A percentile compares a stretch with the other conserved stretches of the same genome.
Evolutionary conservation across 140 eudicot genomes (phyloP).

Genomic region (Erigeron philadelphicus): DNA sequence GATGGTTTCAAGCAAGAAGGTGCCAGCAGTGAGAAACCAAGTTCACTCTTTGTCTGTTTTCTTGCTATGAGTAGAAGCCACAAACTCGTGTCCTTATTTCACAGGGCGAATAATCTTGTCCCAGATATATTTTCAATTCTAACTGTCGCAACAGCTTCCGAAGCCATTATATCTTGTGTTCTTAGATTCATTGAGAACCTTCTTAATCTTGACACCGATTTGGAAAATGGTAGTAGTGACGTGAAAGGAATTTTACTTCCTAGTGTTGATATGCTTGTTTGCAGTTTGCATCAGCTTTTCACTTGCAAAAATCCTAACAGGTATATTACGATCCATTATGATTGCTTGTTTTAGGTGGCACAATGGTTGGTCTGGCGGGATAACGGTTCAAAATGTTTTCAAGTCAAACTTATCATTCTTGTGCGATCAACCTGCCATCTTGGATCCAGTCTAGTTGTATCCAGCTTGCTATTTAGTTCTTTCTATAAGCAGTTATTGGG

Average conservation of each 20-base stretch:
- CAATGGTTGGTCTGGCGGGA: background rate
- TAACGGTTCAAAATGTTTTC: background rate
- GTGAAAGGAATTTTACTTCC: slow-evolving; percentile 52
- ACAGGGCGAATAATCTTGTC: slow-evolving; percentile 56
- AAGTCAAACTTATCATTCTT: background rate
- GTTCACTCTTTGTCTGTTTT: slow-evolving; percentile 79
- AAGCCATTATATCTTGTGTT: slow-evolving; percentile 62
- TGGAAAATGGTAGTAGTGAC: slow-evolving; percentile 34
- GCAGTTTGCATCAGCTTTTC: slow-evolving; percentile 60
- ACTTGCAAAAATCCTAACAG: slow-evolving; percentile 48
- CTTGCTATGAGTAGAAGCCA: slow-evolving; percentile 83
- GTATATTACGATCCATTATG: slow-evolving; percentile 29
- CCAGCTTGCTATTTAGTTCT: background rate
- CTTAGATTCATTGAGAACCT: slow-evolving; percentile 72
- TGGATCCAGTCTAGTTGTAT: background rate
- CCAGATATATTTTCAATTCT: slow-evolving; percentile 77
- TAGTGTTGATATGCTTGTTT: slow-evolving; percentile 58
- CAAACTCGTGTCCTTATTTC: slow-evolving; percentile 58
- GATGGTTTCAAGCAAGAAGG: slow-evolving; percentile 78
- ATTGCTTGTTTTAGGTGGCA: background rate
- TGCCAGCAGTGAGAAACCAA: slow-evolving; percentile 85
- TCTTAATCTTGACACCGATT: slow-evolving; percentile 59
- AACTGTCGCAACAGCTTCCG: slow-evolving; percentile 69
- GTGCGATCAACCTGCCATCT: background rate
- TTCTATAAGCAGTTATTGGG: background rate